These are phyloP conservation scores for Dryas octopetala DNA, from an alignment of 306 rosid genomes.

Conservation along the genomic window DNA sequence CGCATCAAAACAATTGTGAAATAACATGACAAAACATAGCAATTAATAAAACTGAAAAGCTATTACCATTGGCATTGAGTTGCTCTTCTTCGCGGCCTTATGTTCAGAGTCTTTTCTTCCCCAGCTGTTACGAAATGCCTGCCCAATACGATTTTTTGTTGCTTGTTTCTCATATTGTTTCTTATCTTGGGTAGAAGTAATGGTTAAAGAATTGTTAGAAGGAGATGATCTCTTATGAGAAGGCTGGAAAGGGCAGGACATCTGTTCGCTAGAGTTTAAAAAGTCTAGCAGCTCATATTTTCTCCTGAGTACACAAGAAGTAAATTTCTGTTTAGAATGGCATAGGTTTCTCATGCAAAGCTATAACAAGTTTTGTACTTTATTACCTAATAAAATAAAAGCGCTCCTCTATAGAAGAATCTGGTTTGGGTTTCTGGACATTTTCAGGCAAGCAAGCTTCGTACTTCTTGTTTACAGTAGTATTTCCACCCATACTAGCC, in stretches of 20 bases:
- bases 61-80: slow-evolving; percentile 60
- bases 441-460: slow-evolving; percentile 67
- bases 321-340: slow-evolving; percentile 18
- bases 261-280: slow-evolving; percentile 24
- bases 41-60: slow-evolving; percentile 13
- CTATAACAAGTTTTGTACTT: neutral
- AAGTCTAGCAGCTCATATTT: slow-evolving; percentile 74
- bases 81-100: slow-evolving; percentile 54
- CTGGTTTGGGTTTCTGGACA: slow-evolving; percentile 59
- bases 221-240: slow-evolving; percentile 41
- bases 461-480: slow-evolving; percentile 57
- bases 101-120: slow-evolving; percentile 70
- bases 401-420: slow-evolving; percentile 78
- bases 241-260: slow-evolving; percentile 41
- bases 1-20: neutral
- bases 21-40: neutral
- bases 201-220: slow-evolving; percentile 30
- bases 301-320: slow-evolving; percentile 55
- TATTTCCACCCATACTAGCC: slow-evolving; percentile 71
- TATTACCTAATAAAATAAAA: slow-evolving; percentile 69
- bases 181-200: slow-evolving; percentile 39
- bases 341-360: slow-evolving; percentile 5
- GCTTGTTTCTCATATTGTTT: slow-evolving; percentile 48
- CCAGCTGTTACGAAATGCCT: slow-evolving; percentile 71
- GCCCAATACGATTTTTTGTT: slow-evolving; percentile 60